Evolutionary conservation across 1,284 basidiomycete genomes (phyloP).

Genomic region (Stygiomarasmius scandens): DNA sequence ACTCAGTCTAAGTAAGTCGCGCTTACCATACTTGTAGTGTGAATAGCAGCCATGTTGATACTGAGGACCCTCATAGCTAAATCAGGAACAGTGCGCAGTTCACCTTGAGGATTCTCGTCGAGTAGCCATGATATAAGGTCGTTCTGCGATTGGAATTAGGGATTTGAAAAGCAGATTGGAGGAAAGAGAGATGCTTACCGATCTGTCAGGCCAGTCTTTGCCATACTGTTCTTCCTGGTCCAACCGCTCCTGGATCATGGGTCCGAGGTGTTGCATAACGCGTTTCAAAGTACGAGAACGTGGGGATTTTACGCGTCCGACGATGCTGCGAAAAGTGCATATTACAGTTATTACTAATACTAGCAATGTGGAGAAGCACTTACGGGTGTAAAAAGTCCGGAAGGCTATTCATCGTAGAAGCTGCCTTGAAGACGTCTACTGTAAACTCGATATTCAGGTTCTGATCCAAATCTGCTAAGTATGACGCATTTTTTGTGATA

Average conservation of each 20-base stretch:
- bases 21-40: constrained; percentile 1
- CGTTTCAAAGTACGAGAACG: constrained; percentile 10
- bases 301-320: constrained; percentile 16
- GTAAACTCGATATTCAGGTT: constrained; percentile 14
- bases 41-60: constrained; percentile 10
- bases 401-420: neutral
- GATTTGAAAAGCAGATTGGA: too few relatives aligned
- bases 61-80: constrained; percentile 2
- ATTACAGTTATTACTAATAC: neutral
- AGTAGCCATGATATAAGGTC: constrained; percentile 26
- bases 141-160: too few relatives aligned
- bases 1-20: neutral
- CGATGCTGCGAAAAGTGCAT: constrained; percentile 17
- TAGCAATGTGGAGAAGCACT: neutral
- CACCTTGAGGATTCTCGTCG: constrained; percentile 19
- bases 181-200: too few relatives aligned
- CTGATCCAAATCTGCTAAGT: neutral
- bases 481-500: neutral
- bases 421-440: constrained; percentile 4
- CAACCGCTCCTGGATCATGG: constrained; percentile 26
- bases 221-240: constrained; percentile 22
- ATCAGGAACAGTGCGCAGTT: constrained; percentile 3
- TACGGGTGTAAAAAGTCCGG: constrained; percentile 12
- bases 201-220: constrained; percentile 24
- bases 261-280: constrained; percentile 21